Conservation (phyloP, 1,139 yeast species). For the Saccharomycopsis crataegensis region DNA sequence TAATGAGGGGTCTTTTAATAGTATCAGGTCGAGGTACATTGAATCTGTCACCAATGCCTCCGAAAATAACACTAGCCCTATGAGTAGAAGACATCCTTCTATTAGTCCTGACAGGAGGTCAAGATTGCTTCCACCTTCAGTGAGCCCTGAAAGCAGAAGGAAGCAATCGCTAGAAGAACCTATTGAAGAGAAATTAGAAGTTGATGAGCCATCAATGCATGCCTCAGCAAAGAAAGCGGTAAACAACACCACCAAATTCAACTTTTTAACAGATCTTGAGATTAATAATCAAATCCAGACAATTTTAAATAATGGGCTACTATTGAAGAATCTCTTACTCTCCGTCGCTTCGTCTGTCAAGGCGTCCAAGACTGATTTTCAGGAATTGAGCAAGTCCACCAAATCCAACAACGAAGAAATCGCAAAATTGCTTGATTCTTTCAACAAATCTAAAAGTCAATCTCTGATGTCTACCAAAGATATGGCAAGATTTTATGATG, state of each 20-base stretch:
- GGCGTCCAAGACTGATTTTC: constrained; percentile 1
- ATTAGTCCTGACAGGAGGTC: background rate
- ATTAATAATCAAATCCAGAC: constrained; percentile 11
- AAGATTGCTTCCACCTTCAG: background rate
- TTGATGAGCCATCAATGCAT: background rate
- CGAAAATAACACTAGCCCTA: background rate
- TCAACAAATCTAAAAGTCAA: background rate
- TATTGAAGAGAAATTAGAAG: background rate
- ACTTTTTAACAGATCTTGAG: constrained; percentile 16
- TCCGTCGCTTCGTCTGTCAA: constrained; percentile 9
- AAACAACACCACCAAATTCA: background rate
- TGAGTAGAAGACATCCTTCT: background rate
- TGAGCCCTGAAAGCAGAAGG: background rate
- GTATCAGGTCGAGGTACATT: constrained; percentile 9
- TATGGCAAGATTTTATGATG: background rate
- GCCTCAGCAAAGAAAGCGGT: background rate
- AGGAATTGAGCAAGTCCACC: constrained; percentile 5
- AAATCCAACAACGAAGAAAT: constrained; percentile 10
- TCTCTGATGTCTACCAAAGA: background rate
- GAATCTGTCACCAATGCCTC: background rate
- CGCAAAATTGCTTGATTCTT: background rate
- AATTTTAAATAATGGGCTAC: constrained; percentile 14
- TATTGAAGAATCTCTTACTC: constrained; percentile 14
- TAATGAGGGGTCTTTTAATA: constrained; percentile 9
- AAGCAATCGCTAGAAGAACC: background rate